Conservation (phyloP, 495 filamentous ascomycete genomes). For the Cudoniella acicularis region DNA sequence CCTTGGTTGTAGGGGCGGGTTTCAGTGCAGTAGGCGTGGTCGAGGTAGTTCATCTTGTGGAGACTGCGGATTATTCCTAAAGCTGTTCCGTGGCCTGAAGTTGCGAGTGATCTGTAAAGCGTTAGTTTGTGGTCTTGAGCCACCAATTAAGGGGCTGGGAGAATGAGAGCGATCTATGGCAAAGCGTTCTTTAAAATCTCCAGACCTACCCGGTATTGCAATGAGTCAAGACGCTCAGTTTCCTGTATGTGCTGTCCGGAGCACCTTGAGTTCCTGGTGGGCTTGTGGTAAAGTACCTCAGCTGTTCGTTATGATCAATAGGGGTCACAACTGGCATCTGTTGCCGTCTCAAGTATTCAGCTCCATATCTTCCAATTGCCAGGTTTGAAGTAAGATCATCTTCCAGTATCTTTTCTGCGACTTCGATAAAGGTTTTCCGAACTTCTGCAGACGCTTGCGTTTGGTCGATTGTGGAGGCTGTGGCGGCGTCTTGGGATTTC, state of each 20-base stretch:
- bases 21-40: slow-evolving; percentile 91
- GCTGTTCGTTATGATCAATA: slow-evolving; percentile 35
- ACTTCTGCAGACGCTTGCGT: slow-evolving; percentile 37
- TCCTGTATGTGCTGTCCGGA: slow-evolving; percentile 32
- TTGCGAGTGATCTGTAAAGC: slow-evolving; percentile 72
- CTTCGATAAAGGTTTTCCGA: slow-evolving; percentile 61
- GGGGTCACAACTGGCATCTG: slow-evolving; percentile 26
- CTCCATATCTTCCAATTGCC: slow-evolving; percentile 76
- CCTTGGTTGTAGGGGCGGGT: slow-evolving; percentile 98
- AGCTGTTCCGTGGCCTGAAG: slow-evolving; percentile 93
- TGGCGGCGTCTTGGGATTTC: slow-evolving; percentile 39
- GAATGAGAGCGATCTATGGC: too few relatives aligned
- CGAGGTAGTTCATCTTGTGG: slow-evolving; percentile 55
- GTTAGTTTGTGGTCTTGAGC: too few relatives aligned
- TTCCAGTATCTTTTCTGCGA: slow-evolving; percentile 82
- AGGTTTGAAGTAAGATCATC: slow-evolving; percentile 84
- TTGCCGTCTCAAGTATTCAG: slow-evolving; percentile 67
- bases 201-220: slow-evolving; percentile 84
- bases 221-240: slow-evolving; percentile 79
- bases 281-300: slow-evolving; percentile 27
- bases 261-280: slow-evolving; percentile 28
- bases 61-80: slow-evolving; percentile 91
- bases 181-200: not conserved
- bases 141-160: too few relatives aligned
- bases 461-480: slow-evolving; percentile 29